Conservation (phyloP, 2,329 filamentous ascomycete species). For the Fusarium sp. region DNA sequence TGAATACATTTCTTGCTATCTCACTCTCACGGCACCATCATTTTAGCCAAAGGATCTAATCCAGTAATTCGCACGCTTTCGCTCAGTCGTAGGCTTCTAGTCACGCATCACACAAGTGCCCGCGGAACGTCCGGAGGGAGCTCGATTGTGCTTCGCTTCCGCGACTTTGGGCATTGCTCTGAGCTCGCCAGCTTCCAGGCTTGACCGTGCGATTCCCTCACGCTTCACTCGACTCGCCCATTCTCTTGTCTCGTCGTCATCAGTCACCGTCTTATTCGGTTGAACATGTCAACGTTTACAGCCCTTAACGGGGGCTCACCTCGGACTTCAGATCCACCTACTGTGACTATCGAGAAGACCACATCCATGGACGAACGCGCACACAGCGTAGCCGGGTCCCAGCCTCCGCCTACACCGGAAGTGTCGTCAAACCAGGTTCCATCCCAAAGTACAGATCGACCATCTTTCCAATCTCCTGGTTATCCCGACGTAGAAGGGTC, state of each 20-base stretch:
- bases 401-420: slow-evolving; percentile 47
- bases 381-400: slow-evolving; percentile 42
- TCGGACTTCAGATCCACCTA: slow-evolving; percentile 55
- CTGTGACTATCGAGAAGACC: slow-evolving; percentile 48
- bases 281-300: slow-evolving; percentile 63
- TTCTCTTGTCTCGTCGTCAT: slow-evolving; percentile 2
- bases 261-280: slow-evolving; percentile 1
- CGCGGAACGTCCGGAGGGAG: slow-evolving; percentile 36
- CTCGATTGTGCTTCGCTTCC: slow-evolving; percentile 17
- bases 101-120: slow-evolving; percentile 21
- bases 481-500: slow-evolving; percentile 62
- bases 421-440: slow-evolving; percentile 54
- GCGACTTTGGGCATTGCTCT: slow-evolving; percentile 10
- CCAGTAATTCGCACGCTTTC: slow-evolving; percentile 6
- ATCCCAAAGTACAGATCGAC: slow-evolving; percentile 56
- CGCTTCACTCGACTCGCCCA: slow-evolving; percentile 4
- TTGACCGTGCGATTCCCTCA: slow-evolving; percentile 6
- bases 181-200: slow-evolving; percentile 6
- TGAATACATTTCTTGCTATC: background rate
- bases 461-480: slow-evolving; percentile 55
- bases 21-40: slow-evolving; percentile 5
- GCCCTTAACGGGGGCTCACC: slow-evolving; percentile 65
- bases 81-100: slow-evolving; percentile 2
- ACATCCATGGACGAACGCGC: slow-evolving; percentile 52
- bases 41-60: background rate